Conservation (phyloP, 306 rosid species). For the Psophocarpus tetragonolobus region DNA sequence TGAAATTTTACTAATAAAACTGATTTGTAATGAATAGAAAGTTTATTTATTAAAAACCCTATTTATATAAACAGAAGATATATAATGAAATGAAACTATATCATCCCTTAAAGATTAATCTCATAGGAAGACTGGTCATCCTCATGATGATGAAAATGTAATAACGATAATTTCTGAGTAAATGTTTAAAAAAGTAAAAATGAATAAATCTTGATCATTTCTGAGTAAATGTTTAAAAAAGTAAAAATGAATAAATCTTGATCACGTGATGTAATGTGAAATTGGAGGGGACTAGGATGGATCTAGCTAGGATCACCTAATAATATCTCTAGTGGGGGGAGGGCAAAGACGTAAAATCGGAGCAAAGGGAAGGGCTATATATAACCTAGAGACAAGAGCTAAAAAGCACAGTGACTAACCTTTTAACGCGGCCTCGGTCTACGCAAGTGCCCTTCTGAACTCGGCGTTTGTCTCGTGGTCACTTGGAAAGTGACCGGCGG, state of each 20-base stretch:
- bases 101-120: no score
- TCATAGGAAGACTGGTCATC: no score
- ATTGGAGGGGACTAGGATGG: background rate
- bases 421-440: conserved; percentile 34
- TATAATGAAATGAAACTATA: no score
- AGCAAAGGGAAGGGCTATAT: conserved; percentile 20
- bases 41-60: no score
- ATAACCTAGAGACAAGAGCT: conserved; percentile 30
- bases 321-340: background rate
- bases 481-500: conserved; percentile 40
- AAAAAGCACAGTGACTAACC: background rate
- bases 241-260: background rate
- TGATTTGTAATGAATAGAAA: no score
- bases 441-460: conserved; percentile 10
- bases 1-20: no score
- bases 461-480: conserved; percentile 39
- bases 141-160: no score
- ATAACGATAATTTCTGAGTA: no score
- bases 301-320: background rate
- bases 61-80: no score
- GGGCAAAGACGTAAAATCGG: conserved; percentile 32
- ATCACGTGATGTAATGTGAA: no score
- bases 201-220: background rate
- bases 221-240: no score
- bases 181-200: no score